Conservation (phyloP, 352 stramenopile species). For the Blastocystis sp. region DNA sequence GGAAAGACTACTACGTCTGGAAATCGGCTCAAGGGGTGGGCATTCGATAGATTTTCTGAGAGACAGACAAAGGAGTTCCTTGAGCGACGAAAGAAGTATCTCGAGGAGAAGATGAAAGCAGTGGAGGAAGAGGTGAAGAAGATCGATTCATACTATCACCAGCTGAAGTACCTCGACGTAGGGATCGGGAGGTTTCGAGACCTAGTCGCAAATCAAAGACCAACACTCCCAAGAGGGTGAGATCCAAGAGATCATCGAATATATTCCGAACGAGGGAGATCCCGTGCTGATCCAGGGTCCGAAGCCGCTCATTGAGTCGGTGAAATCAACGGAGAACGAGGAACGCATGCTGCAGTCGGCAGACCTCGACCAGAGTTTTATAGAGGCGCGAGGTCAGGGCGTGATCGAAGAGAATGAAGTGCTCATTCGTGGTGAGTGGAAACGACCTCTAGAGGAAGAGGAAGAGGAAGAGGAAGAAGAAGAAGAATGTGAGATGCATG, state of each 20-base stretch:
- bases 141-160: slow-evolving; percentile 5
- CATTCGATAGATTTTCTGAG: neutral
- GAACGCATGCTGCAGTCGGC: neutral
- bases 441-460: slow-evolving; percentile 1
- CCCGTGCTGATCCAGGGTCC: slow-evolving; percentile 9
- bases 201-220: slow-evolving; percentile 13
- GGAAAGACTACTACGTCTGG: slow-evolving; percentile 51
- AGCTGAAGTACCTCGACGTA: slow-evolving; percentile 28
- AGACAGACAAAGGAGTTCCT: slow-evolving; percentile 2
- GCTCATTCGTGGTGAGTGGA: slow-evolving; percentile 33
- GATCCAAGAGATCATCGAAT: slow-evolving; percentile 52
- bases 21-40: slow-evolving; percentile 31
- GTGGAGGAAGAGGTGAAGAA: slow-evolving; percentile 15
- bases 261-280: slow-evolving; percentile 13
- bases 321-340: neutral
- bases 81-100: slow-evolving; percentile 20
- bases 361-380: slow-evolving; percentile 3
- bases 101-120: slow-evolving; percentile 44
- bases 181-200: neutral
- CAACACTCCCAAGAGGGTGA: neutral
- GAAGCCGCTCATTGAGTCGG: neutral
- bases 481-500: neutral
- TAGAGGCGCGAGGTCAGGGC: slow-evolving; percentile 26
- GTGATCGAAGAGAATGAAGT: slow-evolving; percentile 54
- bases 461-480: slow-evolving; percentile 34